Evolutionary conservation across 768 basidiomycete genomes (phyloP).

Genomic region (Termitomyces eurrhizus): DNA sequence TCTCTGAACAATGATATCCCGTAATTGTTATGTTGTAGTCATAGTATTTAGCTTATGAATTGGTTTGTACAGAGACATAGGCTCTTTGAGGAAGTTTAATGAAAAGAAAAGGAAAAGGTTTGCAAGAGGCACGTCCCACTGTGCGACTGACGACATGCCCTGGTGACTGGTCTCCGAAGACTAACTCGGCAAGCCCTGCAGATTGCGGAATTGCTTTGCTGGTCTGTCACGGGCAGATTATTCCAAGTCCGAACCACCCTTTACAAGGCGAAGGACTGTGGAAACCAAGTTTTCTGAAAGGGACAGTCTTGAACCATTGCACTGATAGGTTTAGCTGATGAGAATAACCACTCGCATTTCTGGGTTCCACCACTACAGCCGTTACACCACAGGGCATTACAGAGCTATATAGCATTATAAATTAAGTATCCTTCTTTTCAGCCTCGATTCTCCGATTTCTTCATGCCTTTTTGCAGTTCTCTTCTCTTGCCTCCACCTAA

Average conservation of each 20-base stretch:
- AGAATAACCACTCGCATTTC: constrained; percentile 71
- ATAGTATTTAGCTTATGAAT: background rate
- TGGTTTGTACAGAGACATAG: background rate
- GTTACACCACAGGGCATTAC: constrained; percentile 47
- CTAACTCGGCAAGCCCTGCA: constrained; percentile 86
- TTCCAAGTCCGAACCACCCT: constrained; percentile 65
- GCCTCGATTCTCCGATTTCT: background rate
- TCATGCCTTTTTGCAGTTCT: background rate
- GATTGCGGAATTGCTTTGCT: constrained; percentile 95
- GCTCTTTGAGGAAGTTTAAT: background rate
- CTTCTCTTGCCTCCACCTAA: background rate
- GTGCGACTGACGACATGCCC: constrained; percentile 81
- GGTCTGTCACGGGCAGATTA: constrained; percentile 81
- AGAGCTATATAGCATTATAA: fast-evolving
- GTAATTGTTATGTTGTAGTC: background rate
- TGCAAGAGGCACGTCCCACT: constrained; percentile 69
- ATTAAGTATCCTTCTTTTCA: background rate
- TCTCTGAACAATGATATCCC: background rate
- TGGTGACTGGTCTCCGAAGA: constrained; percentile 74
- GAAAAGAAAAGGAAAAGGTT: constrained; percentile 53
- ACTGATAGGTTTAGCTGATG: constrained; percentile 61
- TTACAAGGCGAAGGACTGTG: constrained; percentile 65
- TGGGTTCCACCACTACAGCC: constrained; percentile 81
- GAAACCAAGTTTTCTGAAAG: constrained; percentile 94
- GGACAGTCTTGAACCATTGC: constrained; percentile 93